Evolutionary conservation across 192 early-diverging fungal genomes (phyloP).

Genomic region (Dispira parvispora): DNA sequence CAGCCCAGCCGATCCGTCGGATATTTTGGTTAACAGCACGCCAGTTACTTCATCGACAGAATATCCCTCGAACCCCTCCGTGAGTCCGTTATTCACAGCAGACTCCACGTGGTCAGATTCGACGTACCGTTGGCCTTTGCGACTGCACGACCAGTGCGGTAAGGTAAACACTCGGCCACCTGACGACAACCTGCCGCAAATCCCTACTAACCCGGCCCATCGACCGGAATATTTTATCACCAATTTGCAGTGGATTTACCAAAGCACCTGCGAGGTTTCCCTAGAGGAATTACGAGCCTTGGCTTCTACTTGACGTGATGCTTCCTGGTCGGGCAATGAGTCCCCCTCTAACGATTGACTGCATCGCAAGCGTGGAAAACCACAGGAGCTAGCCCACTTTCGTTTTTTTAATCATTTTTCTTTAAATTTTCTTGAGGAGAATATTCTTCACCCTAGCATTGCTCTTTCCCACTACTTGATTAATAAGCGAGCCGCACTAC

Average conservation of each 20-base stretch:
- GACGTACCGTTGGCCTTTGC: background rate
- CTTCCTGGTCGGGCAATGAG: too few relatives aligned
- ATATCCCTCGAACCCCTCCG: background rate
- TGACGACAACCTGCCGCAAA: slow-evolving; percentile 2
- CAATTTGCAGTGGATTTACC: slow-evolving; percentile 1
- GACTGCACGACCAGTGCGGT: background rate
- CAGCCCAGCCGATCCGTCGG: background rate
- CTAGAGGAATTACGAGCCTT: slow-evolving; percentile 6
- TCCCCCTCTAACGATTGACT: too few relatives aligned
- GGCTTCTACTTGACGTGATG: too few relatives aligned
- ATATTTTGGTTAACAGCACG: background rate
- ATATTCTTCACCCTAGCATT: too few relatives aligned
- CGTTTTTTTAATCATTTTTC: too few relatives aligned
- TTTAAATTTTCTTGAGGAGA: too few relatives aligned
- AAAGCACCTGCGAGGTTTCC: background rate
- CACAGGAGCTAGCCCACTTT: too few relatives aligned
- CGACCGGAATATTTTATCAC: slow-evolving; percentile 4
- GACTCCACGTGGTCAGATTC: background rate
- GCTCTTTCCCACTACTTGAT: too few relatives aligned
- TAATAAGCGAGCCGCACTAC: too few relatives aligned
- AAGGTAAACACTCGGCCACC: background rate
- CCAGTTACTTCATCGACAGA: background rate
- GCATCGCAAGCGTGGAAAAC: too few relatives aligned
- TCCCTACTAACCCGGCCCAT: slow-evolving; percentile 3
- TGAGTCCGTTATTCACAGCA: background rate